phyloP scores from a whole-genome alignment of 768 basidiomycete genomes.

The Tylopilus sp. region DNA sequence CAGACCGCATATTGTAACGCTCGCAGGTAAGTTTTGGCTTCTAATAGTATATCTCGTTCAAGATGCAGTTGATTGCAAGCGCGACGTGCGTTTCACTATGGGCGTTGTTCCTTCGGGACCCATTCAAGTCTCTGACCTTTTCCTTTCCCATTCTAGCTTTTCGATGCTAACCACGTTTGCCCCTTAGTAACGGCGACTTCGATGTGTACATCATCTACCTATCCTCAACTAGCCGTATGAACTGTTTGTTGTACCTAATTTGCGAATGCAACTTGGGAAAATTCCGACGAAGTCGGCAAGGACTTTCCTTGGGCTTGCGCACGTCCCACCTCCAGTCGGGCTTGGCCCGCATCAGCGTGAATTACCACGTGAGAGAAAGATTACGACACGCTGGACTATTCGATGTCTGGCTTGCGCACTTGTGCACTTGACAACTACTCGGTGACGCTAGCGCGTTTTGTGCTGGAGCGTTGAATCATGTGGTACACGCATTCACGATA shows the following conservation, averaged over 20 bases:
- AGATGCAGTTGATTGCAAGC: conserved; percentile 48
- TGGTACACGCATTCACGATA: neutral
- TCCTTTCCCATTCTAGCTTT: neutral
- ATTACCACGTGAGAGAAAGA: neutral
- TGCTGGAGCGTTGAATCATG: neutral
- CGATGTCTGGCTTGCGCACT: neutral
- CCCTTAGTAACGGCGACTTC: neutral
- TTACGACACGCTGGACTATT: neutral
- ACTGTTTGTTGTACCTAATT: conserved; percentile 20
- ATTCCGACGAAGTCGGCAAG: neutral
- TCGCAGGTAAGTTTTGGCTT: conserved; percentile 13
- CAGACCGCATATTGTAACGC: neutral
- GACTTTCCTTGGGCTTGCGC: neutral
- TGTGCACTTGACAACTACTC: neutral
- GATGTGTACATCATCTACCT: neutral
- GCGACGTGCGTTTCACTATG: conserved; percentile 62
- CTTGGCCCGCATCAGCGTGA: neutral
- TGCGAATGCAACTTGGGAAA: conserved; percentile 3
- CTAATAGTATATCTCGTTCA: conserved; percentile 12
- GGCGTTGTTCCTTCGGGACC: conserved; percentile 64
- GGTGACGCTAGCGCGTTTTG: neutral
- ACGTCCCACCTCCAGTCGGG: neutral
- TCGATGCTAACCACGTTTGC: conserved; percentile 16
- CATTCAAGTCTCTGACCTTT: conserved; percentile 77
- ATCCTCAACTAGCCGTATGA: conserved; percentile 1